Evolutionary conservation across 805 yeast genomes (phyloP).

Genomic region (Debaryomyces castellii): DNA sequence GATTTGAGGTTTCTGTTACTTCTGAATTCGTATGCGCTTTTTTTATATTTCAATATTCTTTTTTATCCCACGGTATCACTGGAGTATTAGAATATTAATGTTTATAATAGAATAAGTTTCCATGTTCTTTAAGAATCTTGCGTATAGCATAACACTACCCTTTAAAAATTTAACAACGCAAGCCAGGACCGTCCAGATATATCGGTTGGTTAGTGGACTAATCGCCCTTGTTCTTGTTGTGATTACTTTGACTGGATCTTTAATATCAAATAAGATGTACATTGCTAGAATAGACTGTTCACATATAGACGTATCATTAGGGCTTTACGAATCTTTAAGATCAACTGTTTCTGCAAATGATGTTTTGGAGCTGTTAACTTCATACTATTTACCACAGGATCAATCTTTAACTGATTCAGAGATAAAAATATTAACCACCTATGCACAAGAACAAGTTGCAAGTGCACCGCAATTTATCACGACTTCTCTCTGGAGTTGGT

Average conservation of each 20-base stretch:
- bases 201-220: slow-evolving; percentile 21
- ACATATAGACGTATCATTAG: slow-evolving; percentile 52
- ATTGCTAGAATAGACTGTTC: slow-evolving; percentile 47
- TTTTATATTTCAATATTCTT: not conserved
- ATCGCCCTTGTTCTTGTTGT: slow-evolving; percentile 17
- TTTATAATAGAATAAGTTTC: not conserved
- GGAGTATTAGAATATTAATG: no score
- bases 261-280: slow-evolving; percentile 15
- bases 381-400: slow-evolving; percentile 25
- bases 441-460: slow-evolving; percentile 46
- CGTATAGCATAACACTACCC: slow-evolving; percentile 7
- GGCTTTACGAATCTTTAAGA: slow-evolving; percentile 48
- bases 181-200: slow-evolving; percentile 23
- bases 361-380: slow-evolving; percentile 16
- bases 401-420: slow-evolving; percentile 48
- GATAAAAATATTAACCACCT: slow-evolving; percentile 42
- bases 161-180: slow-evolving; percentile 24
- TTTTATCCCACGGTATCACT: no score
- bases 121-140: not conserved
- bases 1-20: no score
- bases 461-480: slow-evolving; percentile 49
- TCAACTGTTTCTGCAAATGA: slow-evolving; percentile 24
- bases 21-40: not conserved
- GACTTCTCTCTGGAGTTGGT: slow-evolving; percentile 43
- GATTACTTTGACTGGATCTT: slow-evolving; percentile 26